A percentile compares a stretch with the other conserved stretches of the same genome.
These are phyloP conservation scores for Penicillium sp. DNA, from an alignment of 2,329 filamentous ascomycete genomes.

Conservation along the genomic window DNA sequence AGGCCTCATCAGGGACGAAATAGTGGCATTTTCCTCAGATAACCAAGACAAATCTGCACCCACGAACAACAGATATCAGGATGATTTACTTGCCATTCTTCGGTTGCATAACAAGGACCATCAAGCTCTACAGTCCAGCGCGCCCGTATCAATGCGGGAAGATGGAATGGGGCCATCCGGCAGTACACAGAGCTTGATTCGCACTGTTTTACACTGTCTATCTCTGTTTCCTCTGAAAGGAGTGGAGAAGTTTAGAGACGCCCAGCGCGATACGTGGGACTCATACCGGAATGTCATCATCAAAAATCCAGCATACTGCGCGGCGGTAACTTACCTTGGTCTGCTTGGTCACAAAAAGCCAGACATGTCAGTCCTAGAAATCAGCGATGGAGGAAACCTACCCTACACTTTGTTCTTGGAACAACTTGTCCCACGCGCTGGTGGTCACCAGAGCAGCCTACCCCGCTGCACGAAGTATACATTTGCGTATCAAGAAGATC, in stretches of 20 bases:
- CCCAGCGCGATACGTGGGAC: not conserved
- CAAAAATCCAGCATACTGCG: conserved; percentile 5
- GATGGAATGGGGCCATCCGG: conserved; percentile 4
- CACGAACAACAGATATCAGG: conserved; percentile 9
- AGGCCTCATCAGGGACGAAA: conserved; percentile 3
- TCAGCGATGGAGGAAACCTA: conserved; percentile 21
- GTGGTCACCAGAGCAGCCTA: not conserved
- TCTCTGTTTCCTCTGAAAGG: not conserved
- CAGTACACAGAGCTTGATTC: not conserved
- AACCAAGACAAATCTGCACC: not conserved
- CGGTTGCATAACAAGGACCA: not conserved
- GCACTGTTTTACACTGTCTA: not conserved
- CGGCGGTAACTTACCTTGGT: conserved; percentile 16
- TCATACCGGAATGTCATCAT: conserved; percentile 7
- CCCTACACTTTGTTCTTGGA: conserved; percentile 15
- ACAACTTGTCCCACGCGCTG: not conserved
- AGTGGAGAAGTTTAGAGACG: not conserved
- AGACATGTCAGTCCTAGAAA: conserved; percentile 27
- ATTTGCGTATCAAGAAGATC: conserved; percentile 7
- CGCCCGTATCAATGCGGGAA: not conserved
- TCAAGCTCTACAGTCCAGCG: not conserved
- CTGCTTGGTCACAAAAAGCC: conserved; percentile 27
- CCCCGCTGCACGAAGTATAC: conserved; percentile 21
- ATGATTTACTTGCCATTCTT: not conserved
- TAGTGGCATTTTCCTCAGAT: not conserved